These are phyloP conservation scores for Lyophyllum decastes DNA, from an alignment of 768 basidiomycete genomes.

Conservation along the genomic window DNA sequence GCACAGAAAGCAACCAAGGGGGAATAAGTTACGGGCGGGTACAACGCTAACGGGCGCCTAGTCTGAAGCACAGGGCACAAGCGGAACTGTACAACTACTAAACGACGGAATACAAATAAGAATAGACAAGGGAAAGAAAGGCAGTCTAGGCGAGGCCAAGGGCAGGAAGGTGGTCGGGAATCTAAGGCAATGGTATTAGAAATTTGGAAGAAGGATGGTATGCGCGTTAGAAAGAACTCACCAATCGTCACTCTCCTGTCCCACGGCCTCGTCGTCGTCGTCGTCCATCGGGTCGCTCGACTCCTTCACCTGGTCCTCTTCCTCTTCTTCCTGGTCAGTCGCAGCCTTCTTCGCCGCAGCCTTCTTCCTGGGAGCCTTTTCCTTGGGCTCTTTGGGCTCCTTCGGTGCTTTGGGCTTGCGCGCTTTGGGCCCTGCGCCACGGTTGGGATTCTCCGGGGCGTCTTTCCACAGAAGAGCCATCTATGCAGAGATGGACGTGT, in stretches of 20 bases:
- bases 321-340: constrained; percentile 10
- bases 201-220: background rate
- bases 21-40: background rate
- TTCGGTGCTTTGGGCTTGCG: constrained; percentile 43
- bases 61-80: background rate
- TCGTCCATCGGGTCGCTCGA: constrained; percentile 13
- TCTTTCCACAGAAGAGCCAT: constrained; percentile 59
- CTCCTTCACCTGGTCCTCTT: background rate
- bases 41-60: background rate
- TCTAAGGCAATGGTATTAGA: background rate
- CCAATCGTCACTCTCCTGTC: constrained; percentile 2
- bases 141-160: background rate
- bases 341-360: constrained; percentile 17
- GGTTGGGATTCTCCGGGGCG: constrained; percentile 65
- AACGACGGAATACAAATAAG: background rate
- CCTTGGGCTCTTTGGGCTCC: constrained; percentile 31
- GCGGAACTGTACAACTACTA: background rate
- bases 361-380: constrained; percentile 20
- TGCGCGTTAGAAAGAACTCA: background rate
- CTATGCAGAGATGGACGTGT: constrained; percentile 29
- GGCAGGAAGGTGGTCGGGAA: background rate
- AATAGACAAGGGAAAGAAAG: background rate
- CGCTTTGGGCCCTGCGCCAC: constrained; percentile 52
- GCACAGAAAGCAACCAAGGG: background rate
- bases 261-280: constrained; percentile 3